A percentile compares a stretch with the other conserved stretches of the same genome.
phyloP scores from a whole-genome alignment of 108 stramenopile species.

The Tribonema minus region DNA sequence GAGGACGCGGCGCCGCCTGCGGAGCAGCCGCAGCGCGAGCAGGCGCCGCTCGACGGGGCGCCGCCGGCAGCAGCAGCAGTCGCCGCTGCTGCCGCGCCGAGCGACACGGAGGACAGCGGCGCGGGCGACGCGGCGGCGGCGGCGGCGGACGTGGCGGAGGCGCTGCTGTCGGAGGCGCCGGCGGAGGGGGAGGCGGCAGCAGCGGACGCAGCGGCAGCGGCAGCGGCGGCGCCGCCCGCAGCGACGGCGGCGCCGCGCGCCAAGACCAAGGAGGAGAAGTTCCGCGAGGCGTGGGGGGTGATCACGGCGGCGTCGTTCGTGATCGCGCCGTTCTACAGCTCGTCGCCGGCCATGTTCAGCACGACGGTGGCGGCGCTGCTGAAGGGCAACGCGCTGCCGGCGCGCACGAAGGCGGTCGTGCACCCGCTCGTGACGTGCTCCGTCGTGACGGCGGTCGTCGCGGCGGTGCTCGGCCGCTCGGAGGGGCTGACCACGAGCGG shows the following conservation, averaged over 20 bases:
- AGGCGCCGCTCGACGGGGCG: too few species aligned
- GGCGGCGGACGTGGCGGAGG: too few species aligned
- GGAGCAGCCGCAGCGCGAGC: too few species aligned
- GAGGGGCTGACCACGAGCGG: neutral
- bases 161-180: too few species aligned
- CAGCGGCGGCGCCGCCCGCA: neutral
- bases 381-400: conserved; percentile 15
- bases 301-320: conserved; percentile 30
- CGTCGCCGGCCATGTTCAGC: conserved; percentile 14
- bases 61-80: too few species aligned
- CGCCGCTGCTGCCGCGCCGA: too few species aligned
- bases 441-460: conserved; percentile 3
- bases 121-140: too few species aligned
- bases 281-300: conserved; percentile 29
- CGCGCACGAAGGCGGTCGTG: conserved; percentile 11
- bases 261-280: conserved; percentile 15
- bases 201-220: neutral
- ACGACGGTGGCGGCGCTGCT: conserved; percentile 29
- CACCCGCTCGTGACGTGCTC: conserved; percentile 20
- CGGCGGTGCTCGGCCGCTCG: neutral
- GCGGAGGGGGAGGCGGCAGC: too few species aligned
- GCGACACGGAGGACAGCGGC: too few species aligned
- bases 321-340: neutral
- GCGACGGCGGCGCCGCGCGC: neutral
- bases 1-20: too few species aligned